Evolutionary conservation across 352 stramenopile species (phyloP), one percentile per base, ranked within the genome.

Genomic region (Pythium myriotylum): DNA sequence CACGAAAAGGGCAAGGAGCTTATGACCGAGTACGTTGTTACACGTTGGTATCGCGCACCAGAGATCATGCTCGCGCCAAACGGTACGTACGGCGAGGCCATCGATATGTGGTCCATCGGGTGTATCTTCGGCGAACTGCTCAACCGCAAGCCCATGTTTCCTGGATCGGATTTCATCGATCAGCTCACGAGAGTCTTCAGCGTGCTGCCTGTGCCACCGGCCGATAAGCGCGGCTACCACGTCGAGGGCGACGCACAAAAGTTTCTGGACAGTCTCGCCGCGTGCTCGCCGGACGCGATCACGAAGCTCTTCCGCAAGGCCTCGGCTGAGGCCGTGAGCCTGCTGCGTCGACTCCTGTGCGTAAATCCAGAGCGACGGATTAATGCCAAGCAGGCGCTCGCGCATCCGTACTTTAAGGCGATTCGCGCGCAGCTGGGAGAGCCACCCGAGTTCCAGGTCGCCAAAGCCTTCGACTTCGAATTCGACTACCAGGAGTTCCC

Each of bases 41-140:
- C 86, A 47, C 78, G 86, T 13, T 95, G 86, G 86, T 95, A 95
- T 51, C 83, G 80, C 0, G 77, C 81, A 8, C 87, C 87, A 19
- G 87, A 95, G 75, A 89, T 95, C 51, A 90, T 94, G 79, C 56
- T 95, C 24, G 78, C 85, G n/a, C 83, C 85, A 23, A 91, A 88
- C 20, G 83, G 83, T 4, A 65, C 70, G 1, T 93, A 93, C 76
- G 86, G 79, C 51, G 79, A 92, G 37, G 80, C 86, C 19, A 77
- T 92, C 41, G 86, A 95, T 55, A 93, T 95, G 84, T 93, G 86
- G 86, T 92, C 82, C 1, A 89, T 95, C 33, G 86, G 86, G 22
- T 95, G 86, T 68, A 99, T 99, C 63, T 91, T 99, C 40, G 97
- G 94, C 3, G 96, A 97, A 63, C 68, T 97, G 49, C 73, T 96